phyloP scores from a whole-genome alignment of 139 green algal genomes.

The Chlorella ohadii region DNA sequence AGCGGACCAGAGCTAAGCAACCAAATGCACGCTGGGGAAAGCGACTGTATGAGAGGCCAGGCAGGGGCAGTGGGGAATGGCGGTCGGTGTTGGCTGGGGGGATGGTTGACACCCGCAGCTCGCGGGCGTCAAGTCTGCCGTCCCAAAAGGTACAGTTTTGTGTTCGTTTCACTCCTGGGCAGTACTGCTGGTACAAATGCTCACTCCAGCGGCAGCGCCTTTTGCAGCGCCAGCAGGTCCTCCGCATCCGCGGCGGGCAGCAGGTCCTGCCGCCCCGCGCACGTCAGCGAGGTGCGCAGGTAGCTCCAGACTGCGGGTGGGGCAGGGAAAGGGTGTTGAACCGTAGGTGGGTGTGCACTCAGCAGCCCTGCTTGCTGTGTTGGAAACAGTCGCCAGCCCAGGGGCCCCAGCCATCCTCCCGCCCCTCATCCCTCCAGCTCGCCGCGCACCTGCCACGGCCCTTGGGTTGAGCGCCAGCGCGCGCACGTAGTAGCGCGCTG shows the following conservation, averaged over 20 bases:
- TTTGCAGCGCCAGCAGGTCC: conserved; percentile 67
- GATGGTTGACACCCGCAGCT: no score
- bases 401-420: no score
- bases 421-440: no score
- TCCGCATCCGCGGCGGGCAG: conserved; percentile 65
- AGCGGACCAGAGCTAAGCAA: no score
- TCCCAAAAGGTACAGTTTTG: no score
- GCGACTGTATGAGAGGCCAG: no score
- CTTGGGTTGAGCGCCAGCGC: conserved; percentile 89
- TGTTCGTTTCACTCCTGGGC: no score
- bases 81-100: no score
- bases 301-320: conserved; percentile 91
- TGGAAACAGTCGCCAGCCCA: not conserved
- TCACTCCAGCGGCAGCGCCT: conserved; percentile 48
- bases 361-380: not conserved
- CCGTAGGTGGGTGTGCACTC: not conserved
- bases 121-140: not conserved
- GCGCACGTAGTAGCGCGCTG: conserved; percentile 87
- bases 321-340: not conserved
- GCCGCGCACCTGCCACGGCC: not conserved
- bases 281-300: conserved; percentile 88
- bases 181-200: no score
- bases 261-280: conserved; percentile 71
- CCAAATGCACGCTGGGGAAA: no score
- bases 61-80: no score